Conservation (phyloP, 805 yeast species). For the Candida saitoana region DNA sequence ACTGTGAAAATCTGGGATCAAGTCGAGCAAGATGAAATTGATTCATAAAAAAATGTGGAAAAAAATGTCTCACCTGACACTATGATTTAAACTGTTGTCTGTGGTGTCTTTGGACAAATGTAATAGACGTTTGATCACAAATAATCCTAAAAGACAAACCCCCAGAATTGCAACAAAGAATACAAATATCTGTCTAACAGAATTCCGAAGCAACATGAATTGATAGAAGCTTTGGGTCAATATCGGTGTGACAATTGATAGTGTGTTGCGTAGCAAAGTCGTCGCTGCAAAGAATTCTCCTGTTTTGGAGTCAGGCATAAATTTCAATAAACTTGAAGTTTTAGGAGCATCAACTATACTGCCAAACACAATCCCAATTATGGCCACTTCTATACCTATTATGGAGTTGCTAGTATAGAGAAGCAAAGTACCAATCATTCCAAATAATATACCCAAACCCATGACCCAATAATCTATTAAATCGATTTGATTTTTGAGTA, state of each 20-base stretch:
- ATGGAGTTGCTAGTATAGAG: slow-evolving; percentile 22
- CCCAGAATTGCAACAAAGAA: slow-evolving; percentile 10
- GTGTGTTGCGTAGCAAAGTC: slow-evolving; percentile 49
- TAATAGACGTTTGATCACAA: slow-evolving; percentile 8
- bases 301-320: slow-evolving; percentile 36
- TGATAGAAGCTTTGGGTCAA: slow-evolving; percentile 43
- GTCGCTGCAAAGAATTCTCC: slow-evolving; percentile 23
- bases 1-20: slow-evolving; percentile 24
- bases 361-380: slow-evolving; percentile 39
- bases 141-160: slow-evolving; percentile 2
- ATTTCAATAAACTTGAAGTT: slow-evolving; percentile 56
- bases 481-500: slow-evolving; percentile 43
- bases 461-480: slow-evolving; percentile 40
- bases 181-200: slow-evolving; percentile 21
- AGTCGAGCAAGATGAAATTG: slow-evolving; percentile 1
- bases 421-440: slow-evolving; percentile 27
- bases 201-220: slow-evolving; percentile 14
- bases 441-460: slow-evolving; percentile 28
- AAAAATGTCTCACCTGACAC: background rate
- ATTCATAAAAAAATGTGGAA: too few species aligned
- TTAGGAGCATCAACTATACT: slow-evolving; percentile 51
- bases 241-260: slow-evolving; percentile 47
- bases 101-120: slow-evolving; percentile 6
- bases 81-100: slow-evolving; percentile 4
- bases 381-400: slow-evolving; percentile 8